Evolutionary conservation across 2,329 filamentous ascomycete species (phyloP), one percentile per base, ranked within the genome.

Genomic region (Pyrenochaeta sp.): DNA sequence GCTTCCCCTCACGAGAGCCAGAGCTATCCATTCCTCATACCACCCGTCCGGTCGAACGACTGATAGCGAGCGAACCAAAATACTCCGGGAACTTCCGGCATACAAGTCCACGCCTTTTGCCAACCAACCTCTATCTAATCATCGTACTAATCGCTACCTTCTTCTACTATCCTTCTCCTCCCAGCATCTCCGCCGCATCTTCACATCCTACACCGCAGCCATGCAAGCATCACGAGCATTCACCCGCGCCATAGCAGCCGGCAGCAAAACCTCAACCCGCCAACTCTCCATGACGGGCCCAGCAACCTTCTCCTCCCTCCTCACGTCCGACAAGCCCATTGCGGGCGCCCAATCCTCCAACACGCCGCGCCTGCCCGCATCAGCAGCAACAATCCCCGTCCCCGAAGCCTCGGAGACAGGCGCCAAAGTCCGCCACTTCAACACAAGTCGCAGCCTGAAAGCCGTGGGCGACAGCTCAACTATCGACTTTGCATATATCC

Each of bases 401-500:
- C 65, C 70, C 22, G 72, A 73, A 48, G 55, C 68, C 47, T 56
- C 68, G 5, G 65, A 72, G 52, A 62, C 71, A 5, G 67, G 63
- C 51, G 71, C 67, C 56, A 64, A 74, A 51, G 65, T 77, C 75
- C 83, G 86, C 54, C 81, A 84, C 70, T 88, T 89, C 82, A 89
- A 89, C 78, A 88, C 86, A 59, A 86, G 83, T 61, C 84, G 84
- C 59, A 75, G 81, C 59, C 77, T 82, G 52, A 87, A 88, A 72
- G 77, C 84, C 28, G 80, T 84, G 61, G 81, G 84, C 52, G 86
- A 89, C 77, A 78, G 76, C 58, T 87, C 85, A 40, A 86, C 86
- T 42, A 85, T 89, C 58, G 87, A 89, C 78, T 88, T 89, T 69
- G 83, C 83, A 66, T 88, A 84, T 78, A 79, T 89, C 65, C 87